Conservation (phyloP, 768 basidiomycete genomes). For the Pisolithus orientalis region DNA sequence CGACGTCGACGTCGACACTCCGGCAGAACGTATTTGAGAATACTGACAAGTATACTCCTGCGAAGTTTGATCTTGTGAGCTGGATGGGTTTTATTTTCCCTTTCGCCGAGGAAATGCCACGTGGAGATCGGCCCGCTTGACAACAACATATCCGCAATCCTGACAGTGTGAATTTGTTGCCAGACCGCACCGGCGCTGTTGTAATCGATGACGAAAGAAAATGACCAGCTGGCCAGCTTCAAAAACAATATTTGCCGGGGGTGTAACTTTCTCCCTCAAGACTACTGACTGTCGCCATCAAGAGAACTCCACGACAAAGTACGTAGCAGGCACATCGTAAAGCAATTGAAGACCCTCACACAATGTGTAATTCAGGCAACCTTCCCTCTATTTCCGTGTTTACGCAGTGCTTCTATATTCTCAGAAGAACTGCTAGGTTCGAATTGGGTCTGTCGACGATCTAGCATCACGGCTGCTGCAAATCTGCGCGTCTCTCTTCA, state of each 20-base stretch:
- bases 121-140: conserved; percentile 15
- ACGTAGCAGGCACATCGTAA: too few species aligned
- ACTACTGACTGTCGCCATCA: too few species aligned
- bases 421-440: conserved; percentile 15
- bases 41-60: background rate
- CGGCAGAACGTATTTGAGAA: background rate
- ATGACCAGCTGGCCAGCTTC: conserved; percentile 15
- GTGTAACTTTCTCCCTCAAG: too few species aligned
- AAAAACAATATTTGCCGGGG: conserved; percentile 13
- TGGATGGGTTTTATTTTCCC: background rate
- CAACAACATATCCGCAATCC: conserved; percentile 14
- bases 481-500: conserved; percentile 18
- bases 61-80: background rate
- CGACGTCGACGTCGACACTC: background rate
- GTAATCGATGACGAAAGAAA: conserved; percentile 20
- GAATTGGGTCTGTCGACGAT: conserved; percentile 9
- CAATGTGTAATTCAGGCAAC: conserved; percentile 3
- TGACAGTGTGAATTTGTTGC: conserved; percentile 23
- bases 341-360: too few species aligned
- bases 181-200: conserved; percentile 11
- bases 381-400: conserved; percentile 14
- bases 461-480: conserved; percentile 19
- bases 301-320: too few species aligned
- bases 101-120: conserved; percentile 13
- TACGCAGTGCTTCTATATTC: conserved; percentile 12